Base-by-base conservation (phyloP, 2,329 filamentous ascomycete genomes). In the Penicillium sp. region DNA sequence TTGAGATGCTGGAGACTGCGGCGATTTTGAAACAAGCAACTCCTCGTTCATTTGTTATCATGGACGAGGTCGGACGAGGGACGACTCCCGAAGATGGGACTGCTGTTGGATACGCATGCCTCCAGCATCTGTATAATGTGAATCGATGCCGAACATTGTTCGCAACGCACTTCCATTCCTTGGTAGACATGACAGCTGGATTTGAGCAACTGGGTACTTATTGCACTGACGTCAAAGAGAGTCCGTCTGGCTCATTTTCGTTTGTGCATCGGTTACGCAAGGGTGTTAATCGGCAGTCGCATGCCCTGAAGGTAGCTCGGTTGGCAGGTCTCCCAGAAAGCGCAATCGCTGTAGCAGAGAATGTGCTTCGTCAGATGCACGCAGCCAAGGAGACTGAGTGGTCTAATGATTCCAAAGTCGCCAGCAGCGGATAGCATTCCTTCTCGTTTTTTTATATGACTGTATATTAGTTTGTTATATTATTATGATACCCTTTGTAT, bases 1-100 rank as follows among this genome's bases (percentile, higher is more conserved):
- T 97, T 1, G 94, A 99, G 76, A 99, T 99, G 94, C 82, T 97
- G 2, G 94, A 99, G 74, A 96, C 94, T 20, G 92, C 93, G 1
- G 82, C 88, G 24, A 99, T 99, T 53, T 81, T 99, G 52, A 89
- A 88, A 59, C 82, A 89, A 63, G 93, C 94, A 0, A 97, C 93
- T 0, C 76, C 85, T 1, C 82, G 87, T 23, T 94, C 89, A 0
- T 95, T 99, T 65, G 93, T 94, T 59, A 93, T 99, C 71, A 97
- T 99, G 93, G 94, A 99, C 71, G 94, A 99, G 77, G 90, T 99
- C 38, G 94, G 94, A 0, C 83, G 94, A 48, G 94, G 94, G 8
- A 99, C 95, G 0, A 96, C 94, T 20, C 91, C 93, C 0, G 88
- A 93, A 66, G 94, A 97, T 70, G 94, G 94, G 2, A 83, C 88